phyloP scores from a whole-genome alignment of 2,329 filamentous ascomycete genomes.

The Oidium heveae region DNA sequence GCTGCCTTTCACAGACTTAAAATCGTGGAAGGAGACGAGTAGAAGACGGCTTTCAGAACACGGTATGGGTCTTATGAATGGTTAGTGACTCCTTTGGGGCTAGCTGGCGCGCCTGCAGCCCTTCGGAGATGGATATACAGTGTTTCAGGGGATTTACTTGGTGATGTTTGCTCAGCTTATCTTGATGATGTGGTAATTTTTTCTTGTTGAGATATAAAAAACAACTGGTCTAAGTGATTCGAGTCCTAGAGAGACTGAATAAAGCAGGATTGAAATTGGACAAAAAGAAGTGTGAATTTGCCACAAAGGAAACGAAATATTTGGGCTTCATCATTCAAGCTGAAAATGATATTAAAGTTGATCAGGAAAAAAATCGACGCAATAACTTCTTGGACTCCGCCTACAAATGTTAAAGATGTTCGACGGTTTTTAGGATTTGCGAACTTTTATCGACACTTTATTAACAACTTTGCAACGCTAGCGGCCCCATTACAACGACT shows the following conservation, averaged over 20 bases:
- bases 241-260: background rate
- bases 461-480: background rate
- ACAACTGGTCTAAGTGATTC: background rate
- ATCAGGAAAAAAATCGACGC: background rate
- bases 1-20: background rate
- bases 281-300: background rate
- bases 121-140: background rate
- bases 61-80: background rate
- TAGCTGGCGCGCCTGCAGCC: background rate
- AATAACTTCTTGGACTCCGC: background rate
- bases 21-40: background rate
- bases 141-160: background rate
- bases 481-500: background rate
- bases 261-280: background rate
- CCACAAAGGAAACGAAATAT: background rate
- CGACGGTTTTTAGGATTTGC: background rate
- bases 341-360: background rate
- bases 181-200: constrained; percentile 1
- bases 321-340: background rate
- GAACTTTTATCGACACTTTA: background rate
- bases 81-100: background rate
- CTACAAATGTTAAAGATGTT: background rate
- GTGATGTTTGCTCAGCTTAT: background rate
- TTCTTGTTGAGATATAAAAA: background rate
- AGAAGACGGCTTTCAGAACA: background rate